phyloP scores from a whole-genome alignment of 805 yeast species.

The Metschnikowia noctiluminum region DNA sequence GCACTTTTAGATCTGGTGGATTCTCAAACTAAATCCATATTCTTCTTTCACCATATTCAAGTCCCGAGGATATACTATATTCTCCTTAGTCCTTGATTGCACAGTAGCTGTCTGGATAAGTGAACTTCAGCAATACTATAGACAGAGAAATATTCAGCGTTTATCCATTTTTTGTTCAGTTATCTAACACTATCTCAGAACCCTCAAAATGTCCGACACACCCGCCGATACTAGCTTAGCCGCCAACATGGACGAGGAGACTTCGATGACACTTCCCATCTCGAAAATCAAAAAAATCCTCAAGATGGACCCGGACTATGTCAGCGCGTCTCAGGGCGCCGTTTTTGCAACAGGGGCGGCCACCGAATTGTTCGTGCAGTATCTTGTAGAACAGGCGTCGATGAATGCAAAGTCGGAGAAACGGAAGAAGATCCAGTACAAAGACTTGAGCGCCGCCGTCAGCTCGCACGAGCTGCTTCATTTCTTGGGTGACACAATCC shows the following conservation, averaged over 20 bases:
- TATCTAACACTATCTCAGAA: too few relatives aligned
- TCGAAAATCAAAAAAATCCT: conserved; percentile 68
- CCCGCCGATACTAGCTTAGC: too few relatives aligned
- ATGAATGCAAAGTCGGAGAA: conserved; percentile 60
- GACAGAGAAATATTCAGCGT: too few relatives aligned
- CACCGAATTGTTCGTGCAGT: conserved; percentile 68
- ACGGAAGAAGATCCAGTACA: conserved; percentile 66
- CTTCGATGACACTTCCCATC: conserved; percentile 47
- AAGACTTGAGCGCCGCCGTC: conserved; percentile 67
- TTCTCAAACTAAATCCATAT: too few relatives aligned
- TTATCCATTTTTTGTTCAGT: too few relatives aligned
- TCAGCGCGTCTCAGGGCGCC: conserved; percentile 64
- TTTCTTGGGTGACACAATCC: conserved; percentile 66
- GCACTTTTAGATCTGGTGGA: too few relatives aligned
- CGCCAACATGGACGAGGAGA: conserved; percentile 7
- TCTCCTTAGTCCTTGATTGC: too few relatives aligned
- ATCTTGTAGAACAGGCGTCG: conserved; percentile 68
- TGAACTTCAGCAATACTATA: too few relatives aligned
- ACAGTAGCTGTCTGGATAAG: too few relatives aligned
- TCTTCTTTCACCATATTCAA: too few relatives aligned
- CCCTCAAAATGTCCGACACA: too few relatives aligned
- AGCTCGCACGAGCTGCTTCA: conserved; percentile 53
- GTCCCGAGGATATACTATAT: too few relatives aligned
- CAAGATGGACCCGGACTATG: conserved; percentile 72
- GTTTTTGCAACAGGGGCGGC: conserved; percentile 77